phyloP scores from a whole-genome alignment of 352 stramenopile species.

The Pythium sp. region DNA sequence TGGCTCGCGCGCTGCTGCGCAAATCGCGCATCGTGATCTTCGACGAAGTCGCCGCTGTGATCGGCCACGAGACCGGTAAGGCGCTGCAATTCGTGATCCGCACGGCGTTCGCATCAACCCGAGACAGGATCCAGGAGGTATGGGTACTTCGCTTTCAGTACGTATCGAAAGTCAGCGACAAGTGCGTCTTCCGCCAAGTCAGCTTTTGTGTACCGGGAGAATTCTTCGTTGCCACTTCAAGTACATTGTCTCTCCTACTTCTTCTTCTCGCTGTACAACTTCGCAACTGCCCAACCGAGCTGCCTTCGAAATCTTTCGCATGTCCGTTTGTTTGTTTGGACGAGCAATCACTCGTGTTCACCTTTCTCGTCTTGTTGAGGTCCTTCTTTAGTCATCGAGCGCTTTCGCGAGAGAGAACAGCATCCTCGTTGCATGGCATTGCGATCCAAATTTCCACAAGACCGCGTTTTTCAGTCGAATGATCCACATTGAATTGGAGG shows the following conservation, averaged over 20 bases:
- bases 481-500: too few relatives aligned
- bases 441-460: neutral
- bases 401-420: neutral
- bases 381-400: neutral
- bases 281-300: neutral
- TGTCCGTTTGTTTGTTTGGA: neutral
- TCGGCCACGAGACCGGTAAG: neutral
- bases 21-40: conserved; percentile 38
- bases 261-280: neutral
- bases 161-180: too few relatives aligned
- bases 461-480: neutral
- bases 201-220: too few relatives aligned
- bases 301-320: neutral
- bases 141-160: too few relatives aligned
- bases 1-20: conserved; percentile 51
- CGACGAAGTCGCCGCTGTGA: conserved; percentile 44
- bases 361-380: neutral
- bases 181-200: too few relatives aligned
- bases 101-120: too few relatives aligned
- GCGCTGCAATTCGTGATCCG: too few relatives aligned
- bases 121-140: too few relatives aligned
- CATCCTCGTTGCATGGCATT: neutral
- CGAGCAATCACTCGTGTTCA: neutral
- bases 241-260: too few relatives aligned
- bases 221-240: neutral